Percentiles rank a stretch among this genome's conserved stretches.
These are phyloP conservation scores for Lagerstroemia speciosa DNA, from an alignment of 345 rosid genomes.

Conservation along the genomic window DNA sequence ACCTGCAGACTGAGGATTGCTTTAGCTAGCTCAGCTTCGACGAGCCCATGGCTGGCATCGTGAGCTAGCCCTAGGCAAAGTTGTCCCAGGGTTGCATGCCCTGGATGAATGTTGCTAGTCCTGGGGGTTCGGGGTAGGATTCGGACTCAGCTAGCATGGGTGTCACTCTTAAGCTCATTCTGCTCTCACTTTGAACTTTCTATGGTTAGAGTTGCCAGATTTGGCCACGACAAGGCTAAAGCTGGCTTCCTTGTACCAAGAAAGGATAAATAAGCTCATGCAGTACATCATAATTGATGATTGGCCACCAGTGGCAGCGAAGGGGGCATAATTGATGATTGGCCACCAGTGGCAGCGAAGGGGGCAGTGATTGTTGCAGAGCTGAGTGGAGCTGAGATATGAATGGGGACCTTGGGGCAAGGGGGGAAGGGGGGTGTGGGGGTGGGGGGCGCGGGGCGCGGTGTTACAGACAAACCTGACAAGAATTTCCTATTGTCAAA, in stretches of 20 bases:
- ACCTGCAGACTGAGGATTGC: not conserved
- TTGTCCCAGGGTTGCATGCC: too few relatives aligned
- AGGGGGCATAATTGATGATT: not conserved
- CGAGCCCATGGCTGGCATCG: too few relatives aligned
- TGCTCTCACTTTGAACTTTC: not conserved
- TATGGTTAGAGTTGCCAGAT: not conserved
- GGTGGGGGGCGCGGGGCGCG: not conserved
- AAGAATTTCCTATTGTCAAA: too few relatives aligned
- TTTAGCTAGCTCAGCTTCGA: not conserved
- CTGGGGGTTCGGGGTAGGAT: not conserved
- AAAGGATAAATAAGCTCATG: too few relatives aligned
- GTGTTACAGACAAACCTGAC: too few relatives aligned
- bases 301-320: too few relatives aligned
- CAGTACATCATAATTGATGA: not conserved
- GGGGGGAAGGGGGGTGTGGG: not conserved
- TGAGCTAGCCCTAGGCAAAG: too few relatives aligned
- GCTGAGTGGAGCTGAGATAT: too few relatives aligned
- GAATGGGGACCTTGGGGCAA: too few relatives aligned
- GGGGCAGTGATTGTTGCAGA: too few relatives aligned
- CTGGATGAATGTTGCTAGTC: not conserved
- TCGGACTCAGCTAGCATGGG: not conserved
- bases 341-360: too few relatives aligned
- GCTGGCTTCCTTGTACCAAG: too few relatives aligned
- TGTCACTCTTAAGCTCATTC: not conserved
- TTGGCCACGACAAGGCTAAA: not conserved